These are phyloP conservation scores for Ceratocystis eucalypticola DNA, from an alignment of 2,329 filamentous ascomycete genomes.

Conservation along the genomic window DNA sequence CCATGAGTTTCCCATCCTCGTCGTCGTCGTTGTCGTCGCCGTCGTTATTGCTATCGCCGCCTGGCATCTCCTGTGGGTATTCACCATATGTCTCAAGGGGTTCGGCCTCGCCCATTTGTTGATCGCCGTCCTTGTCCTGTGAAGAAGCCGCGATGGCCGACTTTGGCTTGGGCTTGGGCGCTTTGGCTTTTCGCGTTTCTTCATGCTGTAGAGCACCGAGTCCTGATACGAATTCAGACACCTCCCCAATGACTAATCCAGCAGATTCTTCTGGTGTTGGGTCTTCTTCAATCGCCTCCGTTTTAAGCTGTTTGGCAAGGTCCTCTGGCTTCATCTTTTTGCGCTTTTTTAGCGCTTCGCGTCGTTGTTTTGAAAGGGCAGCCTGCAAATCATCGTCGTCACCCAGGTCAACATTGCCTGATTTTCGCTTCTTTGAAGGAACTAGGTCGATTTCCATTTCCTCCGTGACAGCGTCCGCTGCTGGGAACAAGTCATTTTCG, in stretches of 20 bases:
- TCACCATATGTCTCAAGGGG: constrained; percentile 18
- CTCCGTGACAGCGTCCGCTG: constrained; percentile 19
- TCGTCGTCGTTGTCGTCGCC: constrained; percentile 30
- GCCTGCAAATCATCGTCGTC: constrained; percentile 91
- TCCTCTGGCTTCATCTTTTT: constrained; percentile 80
- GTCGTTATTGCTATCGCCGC: constrained; percentile 35
- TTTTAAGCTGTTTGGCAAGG: constrained; percentile 64
- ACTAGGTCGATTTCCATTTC: constrained; percentile 63
- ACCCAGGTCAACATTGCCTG: constrained; percentile 55
- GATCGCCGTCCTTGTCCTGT: constrained; percentile 29
- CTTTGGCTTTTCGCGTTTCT: constrained; percentile 41
- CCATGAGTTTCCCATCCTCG: constrained; percentile 46
- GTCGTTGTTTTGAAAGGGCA: constrained; percentile 68
- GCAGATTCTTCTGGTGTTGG: constrained; percentile 30
- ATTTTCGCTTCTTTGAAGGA: constrained; percentile 46
- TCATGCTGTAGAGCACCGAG: constrained; percentile 54
- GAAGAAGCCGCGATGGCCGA: constrained; percentile 30
- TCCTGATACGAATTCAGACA: constrained; percentile 84
- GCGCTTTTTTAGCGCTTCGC: constrained; percentile 76
- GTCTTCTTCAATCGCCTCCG: constrained; percentile 40
- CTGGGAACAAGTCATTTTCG: constrained; percentile 45
- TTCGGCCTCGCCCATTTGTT: constrained; percentile 24
- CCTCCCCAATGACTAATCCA: constrained; percentile 88
- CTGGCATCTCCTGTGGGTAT: constrained; percentile 26
- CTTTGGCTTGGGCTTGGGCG: constrained; percentile 26